A percentile compares a stretch with the other conserved stretches of the same genome.
phyloP scores from a whole-genome alignment of 148 eudicot species.

The Cornus florida region DNA sequence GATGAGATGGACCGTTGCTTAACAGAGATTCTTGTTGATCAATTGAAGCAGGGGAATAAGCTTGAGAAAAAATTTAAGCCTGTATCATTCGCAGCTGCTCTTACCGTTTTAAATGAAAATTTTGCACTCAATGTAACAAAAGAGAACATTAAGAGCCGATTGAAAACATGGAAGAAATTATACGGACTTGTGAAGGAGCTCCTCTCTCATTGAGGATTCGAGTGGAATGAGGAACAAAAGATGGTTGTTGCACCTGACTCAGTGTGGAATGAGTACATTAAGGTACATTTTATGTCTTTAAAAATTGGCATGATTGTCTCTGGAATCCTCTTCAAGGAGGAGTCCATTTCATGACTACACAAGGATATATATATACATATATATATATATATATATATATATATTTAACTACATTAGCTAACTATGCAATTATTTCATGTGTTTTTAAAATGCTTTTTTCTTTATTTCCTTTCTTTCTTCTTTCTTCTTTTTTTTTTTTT shows the following conservation, averaged over 20 bases:
- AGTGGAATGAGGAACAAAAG: constrained; percentile 10
- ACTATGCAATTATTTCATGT: too few species aligned
- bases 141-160: constrained; percentile 14
- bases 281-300: neutral
- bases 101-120: constrained; percentile 12
- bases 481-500: too few species aligned
- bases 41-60: constrained; percentile 16
- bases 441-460: too few species aligned
- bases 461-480: too few species aligned
- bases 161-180: constrained; percentile 14
- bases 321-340: neutral
- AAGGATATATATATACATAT: too few species aligned
- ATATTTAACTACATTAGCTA: too few species aligned
- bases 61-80: constrained; percentile 12
- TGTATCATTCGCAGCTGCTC: neutral
- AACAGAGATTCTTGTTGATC: constrained; percentile 10
- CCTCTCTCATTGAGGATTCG: constrained; percentile 14
- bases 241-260: constrained; percentile 18
- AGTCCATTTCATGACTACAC: neutral
- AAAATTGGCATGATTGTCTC: neutral
- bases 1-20: constrained; percentile 18
- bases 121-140: constrained; percentile 7
- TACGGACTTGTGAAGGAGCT: constrained; percentile 8
- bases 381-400: too few species aligned
- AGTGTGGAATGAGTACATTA: constrained; percentile 7